Base-by-base conservation (phyloP, 2,329 filamentous ascomycete genomes). In the Fusarium anthophilum region DNA sequence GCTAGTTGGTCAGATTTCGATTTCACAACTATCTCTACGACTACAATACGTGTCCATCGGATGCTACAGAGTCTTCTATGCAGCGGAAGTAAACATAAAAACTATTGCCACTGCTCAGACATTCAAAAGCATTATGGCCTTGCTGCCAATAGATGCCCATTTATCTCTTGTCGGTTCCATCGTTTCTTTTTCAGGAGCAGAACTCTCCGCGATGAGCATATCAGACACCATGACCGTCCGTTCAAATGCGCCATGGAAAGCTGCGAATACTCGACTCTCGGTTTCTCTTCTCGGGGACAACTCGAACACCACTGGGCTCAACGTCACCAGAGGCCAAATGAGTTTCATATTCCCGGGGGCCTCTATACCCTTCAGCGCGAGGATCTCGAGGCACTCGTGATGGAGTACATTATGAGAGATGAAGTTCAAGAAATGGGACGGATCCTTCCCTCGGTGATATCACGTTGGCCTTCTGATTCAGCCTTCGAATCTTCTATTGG, bases 401-500 rank as follows among this genome's bases (percentile, higher is more conserved):
- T 44, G 17, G 54, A 44, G 1, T n/a, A 14, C 18, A 26, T 57
- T 26, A 0, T 30, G 4, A 44, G 22, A 44, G 12, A 57, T 9
- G 12, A 35, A 44, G 39, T 57, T 12, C 28, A 26, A 9, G 15
- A 20, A 26, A 11, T 57, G 17, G 22, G 18, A 57, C 15, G 12
- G 2, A 44, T 57, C 35, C 39, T 57, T 20, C 28, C 39, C 5
- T 30, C 14, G 4, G 3, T 28, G 4, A 8, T 12, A 17, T 3
- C 26, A 48, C 9, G 26, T 12, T 48, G 20, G 45, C 7, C 14
- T 17, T n/a, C 4, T 4, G 0, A 9, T 0, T 3, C 9, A 8
- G 20, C 0, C 1, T 12, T n/a, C 20, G 0, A 0, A 17, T 17
- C 20, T 30, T 17, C 26, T 2, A 12, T 48, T 3, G 14, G 0